Percentiles rank a stretch among this genome's conserved stretches.
phyloP scores from a whole-genome alignment of 805 yeast species.

The Zygotorulaspora sp. region DNA sequence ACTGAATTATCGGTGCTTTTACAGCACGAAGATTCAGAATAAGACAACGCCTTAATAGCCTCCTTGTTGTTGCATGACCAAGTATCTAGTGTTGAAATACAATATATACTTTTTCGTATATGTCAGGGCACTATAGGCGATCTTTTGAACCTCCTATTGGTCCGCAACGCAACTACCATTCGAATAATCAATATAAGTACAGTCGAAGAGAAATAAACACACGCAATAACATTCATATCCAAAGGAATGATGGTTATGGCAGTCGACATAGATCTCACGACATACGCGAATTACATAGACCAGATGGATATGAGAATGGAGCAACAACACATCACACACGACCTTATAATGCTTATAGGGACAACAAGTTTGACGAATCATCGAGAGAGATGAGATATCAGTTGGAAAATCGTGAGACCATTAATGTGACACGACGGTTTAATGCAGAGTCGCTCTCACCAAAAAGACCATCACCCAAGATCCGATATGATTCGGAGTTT shows the following conservation, averaged over 20 bases:
- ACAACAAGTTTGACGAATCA: not conserved
- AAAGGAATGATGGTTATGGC: not conserved
- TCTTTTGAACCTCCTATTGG: slow-evolving; percentile 19
- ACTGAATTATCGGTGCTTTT: no score
- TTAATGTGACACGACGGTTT: not conserved
- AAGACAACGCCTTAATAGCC: not conserved
- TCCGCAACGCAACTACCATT: slow-evolving; percentile 13
- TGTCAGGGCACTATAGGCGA: slow-evolving; percentile 25
- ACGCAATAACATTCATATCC: not conserved
- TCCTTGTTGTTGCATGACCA: not conserved
- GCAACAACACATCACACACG: slow-evolving; percentile 34
- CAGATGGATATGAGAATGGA: slow-evolving; percentile 11
- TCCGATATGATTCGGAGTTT: slow-evolving; percentile 22
- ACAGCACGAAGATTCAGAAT: no score
- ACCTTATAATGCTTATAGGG: slow-evolving; percentile 2
- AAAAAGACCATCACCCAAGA: slow-evolving; percentile 22
- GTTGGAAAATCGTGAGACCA: not conserved
- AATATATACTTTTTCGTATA: slow-evolving; percentile 7
- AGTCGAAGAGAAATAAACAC: not conserved
- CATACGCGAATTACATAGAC: not conserved
- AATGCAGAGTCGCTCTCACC: not conserved
- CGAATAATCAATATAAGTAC: slow-evolving; percentile 4
- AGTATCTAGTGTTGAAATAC: not conserved
- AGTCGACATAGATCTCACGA: not conserved
- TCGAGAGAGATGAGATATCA: slow-evolving; percentile 1